A percentile compares a stretch with the other conserved stretches of the same genome.
Evolutionary conservation across 768 basidiomycete species (phyloP).

Genomic region (Mycena polygramma): DNA sequence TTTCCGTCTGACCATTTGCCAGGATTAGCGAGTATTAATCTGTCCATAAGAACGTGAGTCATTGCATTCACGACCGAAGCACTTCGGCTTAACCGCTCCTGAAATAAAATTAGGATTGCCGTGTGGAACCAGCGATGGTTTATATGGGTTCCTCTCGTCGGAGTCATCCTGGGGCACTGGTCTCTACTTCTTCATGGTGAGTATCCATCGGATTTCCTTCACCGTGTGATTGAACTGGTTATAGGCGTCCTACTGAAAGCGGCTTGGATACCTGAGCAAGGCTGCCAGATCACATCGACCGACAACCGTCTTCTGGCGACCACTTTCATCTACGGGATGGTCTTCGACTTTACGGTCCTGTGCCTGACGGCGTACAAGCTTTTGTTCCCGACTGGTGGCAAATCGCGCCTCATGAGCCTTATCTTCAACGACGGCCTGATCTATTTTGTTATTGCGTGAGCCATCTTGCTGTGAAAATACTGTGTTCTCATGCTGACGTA

Average conservation of each 20-base stretch:
- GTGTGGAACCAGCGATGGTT: conserved; percentile 74
- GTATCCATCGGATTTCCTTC: conserved; percentile 18
- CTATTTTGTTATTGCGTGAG: conserved; percentile 80
- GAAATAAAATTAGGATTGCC: conserved; percentile 64
- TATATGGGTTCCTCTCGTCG: conserved; percentile 64
- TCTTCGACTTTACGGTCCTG: conserved; percentile 75
- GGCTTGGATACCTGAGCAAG: conserved; percentile 59
- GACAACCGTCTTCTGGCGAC: conserved; percentile 71
- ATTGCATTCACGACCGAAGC: not conserved
- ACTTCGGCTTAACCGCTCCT: conserved; percentile 14
- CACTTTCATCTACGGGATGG: conserved; percentile 82
- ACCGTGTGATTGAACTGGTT: not conserved
- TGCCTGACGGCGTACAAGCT: conserved; percentile 74
- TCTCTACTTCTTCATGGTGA: conserved; percentile 76
- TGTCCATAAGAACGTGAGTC: conserved; percentile 75
- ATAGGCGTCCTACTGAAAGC: conserved; percentile 73
- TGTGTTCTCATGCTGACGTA: conserved; percentile 30
- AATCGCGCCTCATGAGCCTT: conserved; percentile 72
- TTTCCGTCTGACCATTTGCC: not conserved
- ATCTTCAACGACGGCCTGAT: conserved; percentile 82
- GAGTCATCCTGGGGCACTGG: conserved; percentile 78
- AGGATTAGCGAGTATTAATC: conserved; percentile 74
- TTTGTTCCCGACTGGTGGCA: conserved; percentile 57
- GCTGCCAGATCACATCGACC: conserved; percentile 72
- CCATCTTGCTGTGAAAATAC: conserved; percentile 1